These are phyloP conservation scores for Vitis riparia DNA, from an alignment of 164 flowering plant species.

Conservation along the genomic window DNA sequence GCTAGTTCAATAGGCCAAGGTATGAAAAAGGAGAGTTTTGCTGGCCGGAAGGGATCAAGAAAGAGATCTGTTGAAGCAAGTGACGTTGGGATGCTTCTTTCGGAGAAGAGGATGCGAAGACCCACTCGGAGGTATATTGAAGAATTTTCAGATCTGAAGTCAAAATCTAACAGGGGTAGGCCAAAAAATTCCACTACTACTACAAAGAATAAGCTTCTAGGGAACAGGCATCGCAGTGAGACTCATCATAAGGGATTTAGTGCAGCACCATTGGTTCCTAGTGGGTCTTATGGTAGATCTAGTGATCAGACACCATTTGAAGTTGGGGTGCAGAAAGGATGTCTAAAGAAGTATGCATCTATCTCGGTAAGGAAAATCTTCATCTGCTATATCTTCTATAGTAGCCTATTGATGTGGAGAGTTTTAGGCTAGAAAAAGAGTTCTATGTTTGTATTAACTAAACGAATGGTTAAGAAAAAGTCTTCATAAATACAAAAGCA, in stretches of 20 bases:
- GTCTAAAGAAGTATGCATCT: conserved; percentile 30
- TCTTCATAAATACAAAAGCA: no score
- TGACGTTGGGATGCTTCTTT: conserved; percentile 13
- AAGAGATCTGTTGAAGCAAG: conserved; percentile 21
- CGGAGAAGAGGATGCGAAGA: conserved; percentile 58
- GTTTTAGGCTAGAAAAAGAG: no score
- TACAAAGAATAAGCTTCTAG: conserved; percentile 13
- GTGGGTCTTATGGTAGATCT: conserved; percentile 29
- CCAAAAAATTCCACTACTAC: conserved; percentile 19
- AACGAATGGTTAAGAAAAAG: no score
- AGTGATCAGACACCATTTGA: conserved; percentile 39
- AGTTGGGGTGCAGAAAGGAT: conserved; percentile 29
- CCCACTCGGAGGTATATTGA: conserved; percentile 73
- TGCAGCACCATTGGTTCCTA: conserved; percentile 12
- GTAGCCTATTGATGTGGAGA: no score
- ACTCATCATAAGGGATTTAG: conserved; percentile 18
- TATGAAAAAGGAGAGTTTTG: conserved; percentile 2
- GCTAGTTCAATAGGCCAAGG: conserved; percentile 3
- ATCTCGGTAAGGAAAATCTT: conserved; percentile 26
- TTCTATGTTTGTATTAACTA: no score
- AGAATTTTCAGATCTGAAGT: conserved; percentile 42
- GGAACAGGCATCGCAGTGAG: conserved; percentile 27
- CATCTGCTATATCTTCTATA: background rate
- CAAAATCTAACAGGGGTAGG: conserved; percentile 24
- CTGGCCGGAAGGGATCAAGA: conserved; percentile 3